Conservation (phyloP, 257 asterid species). For the Anisodus acutangulus region DNA sequence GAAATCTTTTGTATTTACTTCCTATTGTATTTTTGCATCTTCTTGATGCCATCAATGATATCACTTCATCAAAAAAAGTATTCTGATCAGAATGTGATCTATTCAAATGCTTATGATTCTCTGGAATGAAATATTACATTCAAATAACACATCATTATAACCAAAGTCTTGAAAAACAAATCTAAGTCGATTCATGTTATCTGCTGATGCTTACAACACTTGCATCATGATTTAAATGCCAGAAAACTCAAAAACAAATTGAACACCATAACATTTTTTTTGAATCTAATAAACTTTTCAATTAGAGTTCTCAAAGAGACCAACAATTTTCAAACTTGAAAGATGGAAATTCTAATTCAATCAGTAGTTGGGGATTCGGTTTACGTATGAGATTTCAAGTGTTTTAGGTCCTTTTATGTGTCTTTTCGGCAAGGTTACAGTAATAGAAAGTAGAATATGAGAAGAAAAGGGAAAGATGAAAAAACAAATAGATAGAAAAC, state of each 20-base stretch:
- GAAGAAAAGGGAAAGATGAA: not conserved
- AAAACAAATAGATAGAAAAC: not conserved
- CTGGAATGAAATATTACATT: not conserved
- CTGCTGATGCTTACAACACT: not conserved
- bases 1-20: too few relatives aligned
- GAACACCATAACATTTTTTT: constrained; percentile 8
- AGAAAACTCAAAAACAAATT: not conserved
- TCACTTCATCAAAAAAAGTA: too few relatives aligned
- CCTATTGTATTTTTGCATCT: too few relatives aligned
- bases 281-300: constrained; percentile 22
- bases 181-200: constrained; percentile 2
- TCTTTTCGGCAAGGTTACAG: not conserved
- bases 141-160: not conserved
- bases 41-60: too few relatives aligned
- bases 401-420: not conserved
- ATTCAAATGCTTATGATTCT: not conserved
- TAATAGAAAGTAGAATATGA: not conserved
- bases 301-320: not conserved
- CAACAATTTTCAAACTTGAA: not conserved
- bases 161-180: not conserved
- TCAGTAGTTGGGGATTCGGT: constrained; percentile 7
- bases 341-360: not conserved
- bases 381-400: not conserved
- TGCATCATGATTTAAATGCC: not conserved
- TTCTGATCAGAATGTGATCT: constrained; percentile 9